Evolutionary conservation across 1,284 basidiomycete genomes (phyloP), one percentile per base, ranked within the genome.

Genomic region (Tetrapyrgos nigripes): DNA sequence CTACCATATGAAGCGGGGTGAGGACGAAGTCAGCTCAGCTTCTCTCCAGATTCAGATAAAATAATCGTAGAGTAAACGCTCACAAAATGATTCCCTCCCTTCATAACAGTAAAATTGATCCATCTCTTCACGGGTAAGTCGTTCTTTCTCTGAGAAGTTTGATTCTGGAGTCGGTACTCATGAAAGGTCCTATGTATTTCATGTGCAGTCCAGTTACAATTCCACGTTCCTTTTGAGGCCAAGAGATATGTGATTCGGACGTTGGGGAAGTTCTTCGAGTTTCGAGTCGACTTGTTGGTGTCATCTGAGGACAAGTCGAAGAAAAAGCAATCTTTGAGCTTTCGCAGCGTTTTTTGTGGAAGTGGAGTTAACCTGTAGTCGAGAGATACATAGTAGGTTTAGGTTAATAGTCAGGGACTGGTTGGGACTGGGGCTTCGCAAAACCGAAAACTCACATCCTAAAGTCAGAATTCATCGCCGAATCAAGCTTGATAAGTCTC

Each of bases 391-490:
- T 17, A n/a, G 37, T 33, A 8, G 14, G 19, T 17, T 17, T 9
- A 40, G 13, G 37, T 9, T n/a, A 5, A 17, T 40, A 9, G 37
- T 40, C 5, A 40, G 19, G 17, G 37, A 40, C n/a, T n/a, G n/a
- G n/a, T n/a, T n/a, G n/a, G n/a, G n/a, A n/a, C n/a, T n/a, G n/a
- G n/a, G n/a, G n/a, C n/a, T n/a, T n/a, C n/a, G n/a, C n/a, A n/a
- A n/a, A n/a, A n/a, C n/a, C 13, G 17, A 40, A 17, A 40, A 60
- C 67, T 50, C 46, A 71, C 73, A 65, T 64, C 5, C 44, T 56
- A 2, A 65, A 33, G 23, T 69, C 69, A 4, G 67, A 62, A n/a
- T 64, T 59, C 19, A 63, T 31, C 8, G 64, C 68, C 2, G 64
- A 62, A 3, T 50, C 53, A n/a, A 50, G 40, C 33, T 66, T 61